These are phyloP conservation scores for Artemisia argyi DNA, from an alignment of 129 eudicot genomes.

Conservation along the genomic window DNA sequence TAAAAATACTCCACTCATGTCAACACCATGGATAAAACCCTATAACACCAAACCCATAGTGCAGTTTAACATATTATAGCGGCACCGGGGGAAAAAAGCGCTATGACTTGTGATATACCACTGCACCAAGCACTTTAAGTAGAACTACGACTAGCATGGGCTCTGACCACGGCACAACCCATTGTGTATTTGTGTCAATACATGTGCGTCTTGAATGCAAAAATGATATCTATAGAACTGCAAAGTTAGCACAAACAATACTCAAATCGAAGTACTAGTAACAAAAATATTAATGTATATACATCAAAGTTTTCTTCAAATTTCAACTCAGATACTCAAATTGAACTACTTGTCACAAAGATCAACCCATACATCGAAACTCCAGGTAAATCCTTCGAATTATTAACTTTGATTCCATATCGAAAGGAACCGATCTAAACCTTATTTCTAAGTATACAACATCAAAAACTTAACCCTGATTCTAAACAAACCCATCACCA, in stretches of 20 bases:
- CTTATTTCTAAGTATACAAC: background rate
- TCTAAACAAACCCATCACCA: too few relatives aligned
- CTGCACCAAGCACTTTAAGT: too few relatives aligned
- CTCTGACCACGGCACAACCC: too few relatives aligned
- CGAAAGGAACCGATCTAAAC: background rate
- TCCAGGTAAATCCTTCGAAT: background rate
- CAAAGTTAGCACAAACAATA: background rate
- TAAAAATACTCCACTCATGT: too few relatives aligned
- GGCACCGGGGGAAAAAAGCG: too few relatives aligned
- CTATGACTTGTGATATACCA: too few relatives aligned
- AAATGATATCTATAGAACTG: background rate
- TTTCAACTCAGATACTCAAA: background rate
- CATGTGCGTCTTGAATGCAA: conserved; percentile 6
- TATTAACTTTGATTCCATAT: background rate
- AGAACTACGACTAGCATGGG: too few relatives aligned
- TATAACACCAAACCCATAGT: too few relatives aligned
- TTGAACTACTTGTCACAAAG: background rate
- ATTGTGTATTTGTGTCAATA: background rate
- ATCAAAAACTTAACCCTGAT: too few relatives aligned
- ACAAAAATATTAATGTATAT: conserved; percentile 10
- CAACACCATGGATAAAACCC: too few relatives aligned
- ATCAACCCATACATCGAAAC: conserved; percentile 7
- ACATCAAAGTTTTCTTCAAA: background rate
- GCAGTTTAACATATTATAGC: too few relatives aligned
- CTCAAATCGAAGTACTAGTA: background rate